These are phyloP conservation scores for Leccinellum rugosiceps DNA, from an alignment of 768 basidiomycete genomes.

Conservation along the genomic window DNA sequence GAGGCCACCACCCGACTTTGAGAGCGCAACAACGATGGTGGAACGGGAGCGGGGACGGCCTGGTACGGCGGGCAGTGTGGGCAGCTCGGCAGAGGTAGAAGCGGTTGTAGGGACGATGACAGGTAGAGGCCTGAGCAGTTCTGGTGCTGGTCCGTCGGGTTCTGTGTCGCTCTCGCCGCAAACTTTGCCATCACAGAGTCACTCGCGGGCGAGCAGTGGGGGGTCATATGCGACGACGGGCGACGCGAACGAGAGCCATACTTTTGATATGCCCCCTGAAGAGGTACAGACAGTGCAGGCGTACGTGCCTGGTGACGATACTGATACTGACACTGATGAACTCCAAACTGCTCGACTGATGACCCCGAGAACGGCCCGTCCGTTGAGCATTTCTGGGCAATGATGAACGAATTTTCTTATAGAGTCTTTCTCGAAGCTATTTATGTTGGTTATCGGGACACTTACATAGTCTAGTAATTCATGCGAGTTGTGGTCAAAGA, in stretches of 20 bases:
- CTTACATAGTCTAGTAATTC: background rate
- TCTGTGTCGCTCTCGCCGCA: background rate
- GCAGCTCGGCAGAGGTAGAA: background rate
- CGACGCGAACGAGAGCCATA: too few relatives aligned
- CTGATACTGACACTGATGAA: slow-evolving; percentile 5
- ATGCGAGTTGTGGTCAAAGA: too few relatives aligned
- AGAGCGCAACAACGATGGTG: slow-evolving; percentile 17
- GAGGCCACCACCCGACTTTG: slow-evolving; percentile 52
- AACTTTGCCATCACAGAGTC: background rate
- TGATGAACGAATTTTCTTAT: background rate
- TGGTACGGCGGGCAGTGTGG: background rate
- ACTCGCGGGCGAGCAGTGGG: slow-evolving; percentile 14
- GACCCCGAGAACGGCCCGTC: slow-evolving; percentile 20
- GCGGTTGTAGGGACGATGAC: background rate
- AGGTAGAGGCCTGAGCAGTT: background rate
- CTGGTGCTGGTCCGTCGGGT: background rate
- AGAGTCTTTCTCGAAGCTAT: too few relatives aligned
- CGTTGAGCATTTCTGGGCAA: background rate
- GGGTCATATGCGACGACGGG: slow-evolving; percentile 14
- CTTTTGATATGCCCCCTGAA: background rate
- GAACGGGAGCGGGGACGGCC: background rate
- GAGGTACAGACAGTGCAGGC: background rate
- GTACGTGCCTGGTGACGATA: slow-evolving; percentile 1
- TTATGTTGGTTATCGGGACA: too few relatives aligned
- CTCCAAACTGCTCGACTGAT: slow-evolving; percentile 14